Evolutionary conservation across 352 stramenopile species (phyloP).

Genomic region (Pythium phragmiticola): DNA sequence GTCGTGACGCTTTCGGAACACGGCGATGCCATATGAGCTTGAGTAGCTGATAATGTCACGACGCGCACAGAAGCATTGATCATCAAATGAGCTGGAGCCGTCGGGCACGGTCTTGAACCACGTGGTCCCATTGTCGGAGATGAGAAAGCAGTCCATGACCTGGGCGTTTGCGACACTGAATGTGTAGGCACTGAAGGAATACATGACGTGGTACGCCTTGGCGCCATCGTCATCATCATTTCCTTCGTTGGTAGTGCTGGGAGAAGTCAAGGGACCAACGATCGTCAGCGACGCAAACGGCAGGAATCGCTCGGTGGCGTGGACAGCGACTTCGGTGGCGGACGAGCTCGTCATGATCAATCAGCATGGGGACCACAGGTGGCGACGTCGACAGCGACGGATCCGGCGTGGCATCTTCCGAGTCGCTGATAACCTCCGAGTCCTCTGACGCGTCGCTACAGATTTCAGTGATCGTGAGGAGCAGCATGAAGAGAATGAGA

Average conservation of each 20-base stretch:
- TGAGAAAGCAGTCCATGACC: conserved; percentile 13
- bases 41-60: conserved; percentile 2
- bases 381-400: background rate
- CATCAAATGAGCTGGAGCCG: background rate
- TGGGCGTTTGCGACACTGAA: conserved; percentile 1
- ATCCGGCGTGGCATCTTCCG: background rate
- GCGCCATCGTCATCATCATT: background rate
- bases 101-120: background rate
- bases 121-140: background rate
- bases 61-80: conserved; percentile 1
- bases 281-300: conserved; percentile 8
- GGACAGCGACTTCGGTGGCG: conserved; percentile 1
- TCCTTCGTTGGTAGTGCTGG: background rate
- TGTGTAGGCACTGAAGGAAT: conserved; percentile 14
- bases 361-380: background rate
- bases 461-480: background rate
- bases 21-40: background rate
- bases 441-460: background rate
- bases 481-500: background rate
- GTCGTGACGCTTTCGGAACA: conserved; percentile 4
- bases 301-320: conserved; percentile 20
- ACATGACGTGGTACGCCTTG: conserved; percentile 11
- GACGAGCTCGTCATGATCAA: background rate
- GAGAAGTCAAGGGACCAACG: background rate
- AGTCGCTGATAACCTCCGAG: background rate